These are phyloP conservation scores for Synchytrium microbalum DNA, from an alignment of 371 early-diverging fungal species.

Conservation along the genomic window DNA sequence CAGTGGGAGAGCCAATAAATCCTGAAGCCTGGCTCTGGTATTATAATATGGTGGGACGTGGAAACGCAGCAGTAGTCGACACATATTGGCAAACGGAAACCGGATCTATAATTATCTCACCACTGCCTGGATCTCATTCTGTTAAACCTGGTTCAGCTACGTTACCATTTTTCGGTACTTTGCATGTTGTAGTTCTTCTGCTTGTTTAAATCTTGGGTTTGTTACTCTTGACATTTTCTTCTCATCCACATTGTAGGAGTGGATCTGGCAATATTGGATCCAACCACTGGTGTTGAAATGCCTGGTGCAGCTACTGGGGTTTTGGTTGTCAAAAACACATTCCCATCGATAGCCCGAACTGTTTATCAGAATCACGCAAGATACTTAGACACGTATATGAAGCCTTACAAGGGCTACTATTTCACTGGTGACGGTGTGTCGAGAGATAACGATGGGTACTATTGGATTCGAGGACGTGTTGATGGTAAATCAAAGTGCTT, in stretches of 20 bases:
- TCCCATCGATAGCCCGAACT: conserved; percentile 85
- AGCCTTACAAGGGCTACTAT: conserved; percentile 72
- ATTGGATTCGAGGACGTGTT: conserved; percentile 90
- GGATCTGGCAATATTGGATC: conserved; percentile 75
- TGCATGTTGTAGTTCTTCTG: too few relatives aligned
- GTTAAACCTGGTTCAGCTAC: conserved; percentile 95
- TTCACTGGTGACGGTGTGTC: conserved; percentile 87
- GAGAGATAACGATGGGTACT: conserved; percentile 88
- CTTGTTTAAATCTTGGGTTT: too few relatives aligned
- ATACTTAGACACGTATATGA: conserved; percentile 85
- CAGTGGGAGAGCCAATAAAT: conserved; percentile 98
- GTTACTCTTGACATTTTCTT: too few relatives aligned
- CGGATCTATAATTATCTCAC: conserved; percentile 87
- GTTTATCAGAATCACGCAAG: conserved; percentile 83
- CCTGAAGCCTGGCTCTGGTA: conserved; percentile 98
- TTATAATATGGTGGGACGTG: conserved; percentile 75
- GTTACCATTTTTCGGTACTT: conserved; percentile 94
- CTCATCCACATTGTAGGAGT: too few relatives aligned
- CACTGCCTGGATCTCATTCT: conserved; percentile 75
- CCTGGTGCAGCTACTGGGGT: conserved; percentile 82
- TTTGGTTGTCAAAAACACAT: conserved; percentile 76
- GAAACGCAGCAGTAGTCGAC: conserved; percentile 86
- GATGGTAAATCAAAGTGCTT: too few relatives aligned
- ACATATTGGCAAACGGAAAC: conserved; percentile 61
- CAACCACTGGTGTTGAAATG: conserved; percentile 60